Conservation (phyloP, 495 filamentous ascomycete genomes). For the Thozetella sp. region DNA sequence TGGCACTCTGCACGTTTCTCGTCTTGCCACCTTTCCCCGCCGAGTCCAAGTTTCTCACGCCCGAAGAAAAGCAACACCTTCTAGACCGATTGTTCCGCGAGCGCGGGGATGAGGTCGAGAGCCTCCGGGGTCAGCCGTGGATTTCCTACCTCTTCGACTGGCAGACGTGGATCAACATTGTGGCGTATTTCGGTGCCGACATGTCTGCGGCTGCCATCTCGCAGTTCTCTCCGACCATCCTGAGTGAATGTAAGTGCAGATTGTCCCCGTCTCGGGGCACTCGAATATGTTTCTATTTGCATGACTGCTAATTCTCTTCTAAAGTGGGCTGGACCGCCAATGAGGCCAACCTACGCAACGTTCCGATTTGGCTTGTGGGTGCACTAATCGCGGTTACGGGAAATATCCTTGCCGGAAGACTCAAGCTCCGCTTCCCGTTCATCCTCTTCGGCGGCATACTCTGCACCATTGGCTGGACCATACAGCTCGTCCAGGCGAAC, state of each 20-base stretch:
- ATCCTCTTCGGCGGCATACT: background rate
- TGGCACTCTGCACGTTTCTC: background rate
- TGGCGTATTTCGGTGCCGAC: background rate
- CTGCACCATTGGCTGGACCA: conserved; percentile 2
- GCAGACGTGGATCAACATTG: background rate
- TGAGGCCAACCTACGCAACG: background rate
- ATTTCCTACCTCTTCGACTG: background rate
- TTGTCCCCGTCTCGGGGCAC: background rate
- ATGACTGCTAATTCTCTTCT: background rate
- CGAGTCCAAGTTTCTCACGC: background rate
- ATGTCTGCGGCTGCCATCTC: background rate
- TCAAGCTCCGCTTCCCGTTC: conserved; percentile 1
- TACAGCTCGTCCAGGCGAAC: background rate
- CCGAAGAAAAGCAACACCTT: background rate
- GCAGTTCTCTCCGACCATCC: background rate
- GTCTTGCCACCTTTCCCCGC: background rate
- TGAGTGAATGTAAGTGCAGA: background rate
- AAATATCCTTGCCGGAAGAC: background rate
- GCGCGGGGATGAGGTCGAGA: background rate
- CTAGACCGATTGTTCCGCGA: background rate
- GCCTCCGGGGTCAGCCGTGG: background rate
- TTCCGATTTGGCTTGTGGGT: background rate
- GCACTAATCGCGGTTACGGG: background rate
- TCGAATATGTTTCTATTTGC: background rate
- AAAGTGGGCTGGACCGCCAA: background rate